Conservation (phyloP, 176 grass and related monocot genomes). For the Cymbopogon citratus region DNA sequence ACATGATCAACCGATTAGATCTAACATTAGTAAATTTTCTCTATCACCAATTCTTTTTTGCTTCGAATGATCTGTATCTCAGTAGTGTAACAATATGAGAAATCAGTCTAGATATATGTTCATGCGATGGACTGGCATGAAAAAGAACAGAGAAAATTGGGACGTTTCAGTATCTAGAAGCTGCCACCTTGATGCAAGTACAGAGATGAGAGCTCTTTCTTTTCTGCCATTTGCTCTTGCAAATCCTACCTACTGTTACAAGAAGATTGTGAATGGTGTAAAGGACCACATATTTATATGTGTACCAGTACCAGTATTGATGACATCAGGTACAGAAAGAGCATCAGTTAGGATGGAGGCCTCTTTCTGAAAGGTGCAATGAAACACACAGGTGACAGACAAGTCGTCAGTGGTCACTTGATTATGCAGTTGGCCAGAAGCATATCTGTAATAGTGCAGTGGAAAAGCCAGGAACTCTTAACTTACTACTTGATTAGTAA, state of each 20-base stretch:
- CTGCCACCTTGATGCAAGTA: constrained; percentile 11
- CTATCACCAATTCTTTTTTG: background rate
- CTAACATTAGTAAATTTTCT: background rate
- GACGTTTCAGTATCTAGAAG: background rate
- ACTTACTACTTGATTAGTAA: constrained; percentile 3
- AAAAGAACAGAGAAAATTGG: background rate
- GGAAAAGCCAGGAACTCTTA: constrained; percentile 15
- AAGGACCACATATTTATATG: constrained; percentile 18
- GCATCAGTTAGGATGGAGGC: too few species aligned
- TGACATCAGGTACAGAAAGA: too few species aligned
- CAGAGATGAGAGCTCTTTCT: background rate
- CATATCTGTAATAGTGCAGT: constrained; percentile 26
- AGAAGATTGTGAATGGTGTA: background rate
- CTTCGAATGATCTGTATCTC: background rate
- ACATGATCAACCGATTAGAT: background rate
- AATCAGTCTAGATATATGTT: background rate
- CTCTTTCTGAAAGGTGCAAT: constrained; percentile 30
- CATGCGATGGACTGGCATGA: background rate
- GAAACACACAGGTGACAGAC: constrained; percentile 22
- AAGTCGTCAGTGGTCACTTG: constrained; percentile 27
- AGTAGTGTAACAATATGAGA: constrained; percentile 2
- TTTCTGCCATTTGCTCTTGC: constrained; percentile 20
- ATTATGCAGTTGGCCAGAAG: constrained; percentile 20
- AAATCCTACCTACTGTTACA: constrained; percentile 3
- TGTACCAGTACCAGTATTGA: too few species aligned